These are phyloP conservation scores for Sequoiadendron giganteum DNA, from an alignment of 75 land plant genomes.

Conservation along the genomic window DNA sequence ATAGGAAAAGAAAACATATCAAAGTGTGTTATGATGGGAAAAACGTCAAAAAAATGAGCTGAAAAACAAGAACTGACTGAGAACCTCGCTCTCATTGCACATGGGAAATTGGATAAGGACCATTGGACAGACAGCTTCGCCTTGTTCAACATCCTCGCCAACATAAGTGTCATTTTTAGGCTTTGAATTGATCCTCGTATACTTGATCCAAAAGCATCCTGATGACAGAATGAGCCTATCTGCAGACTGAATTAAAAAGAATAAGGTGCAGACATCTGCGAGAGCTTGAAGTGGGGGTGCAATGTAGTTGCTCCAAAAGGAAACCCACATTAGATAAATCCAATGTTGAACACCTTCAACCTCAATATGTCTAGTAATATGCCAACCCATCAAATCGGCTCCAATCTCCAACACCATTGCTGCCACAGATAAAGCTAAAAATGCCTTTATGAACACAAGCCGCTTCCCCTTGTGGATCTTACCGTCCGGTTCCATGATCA, in stretches of 20 bases:
- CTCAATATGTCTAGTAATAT: constrained; percentile 40
- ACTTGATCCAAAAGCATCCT: constrained; percentile 77
- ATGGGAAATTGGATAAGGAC: constrained; percentile 82
- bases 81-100: constrained; percentile 81
- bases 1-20: too few relatives aligned
- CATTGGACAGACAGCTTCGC: constrained; percentile 56
- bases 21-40: too few relatives aligned
- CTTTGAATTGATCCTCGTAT: constrained; percentile 57
- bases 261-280: constrained; percentile 55
- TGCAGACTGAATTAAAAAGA: constrained; percentile 71
- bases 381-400: constrained; percentile 73
- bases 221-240: constrained; percentile 64
- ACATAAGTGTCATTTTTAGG: constrained; percentile 44
- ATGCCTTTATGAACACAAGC: constrained; percentile 45
- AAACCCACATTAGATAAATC: constrained; percentile 58
- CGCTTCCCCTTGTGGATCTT: constrained; percentile 47
- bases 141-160: constrained; percentile 51
- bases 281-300: constrained; percentile 61
- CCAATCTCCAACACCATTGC: constrained; percentile 55
- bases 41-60: background rate
- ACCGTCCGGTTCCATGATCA: constrained; percentile 14
- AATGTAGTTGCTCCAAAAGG: constrained; percentile 63
- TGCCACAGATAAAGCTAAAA: constrained; percentile 41
- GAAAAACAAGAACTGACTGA: background rate
- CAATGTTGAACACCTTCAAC: constrained; percentile 44